phyloP scores from a whole-genome alignment of 345 rosid genomes.

The Diplotaxis tenuifolia region DNA sequence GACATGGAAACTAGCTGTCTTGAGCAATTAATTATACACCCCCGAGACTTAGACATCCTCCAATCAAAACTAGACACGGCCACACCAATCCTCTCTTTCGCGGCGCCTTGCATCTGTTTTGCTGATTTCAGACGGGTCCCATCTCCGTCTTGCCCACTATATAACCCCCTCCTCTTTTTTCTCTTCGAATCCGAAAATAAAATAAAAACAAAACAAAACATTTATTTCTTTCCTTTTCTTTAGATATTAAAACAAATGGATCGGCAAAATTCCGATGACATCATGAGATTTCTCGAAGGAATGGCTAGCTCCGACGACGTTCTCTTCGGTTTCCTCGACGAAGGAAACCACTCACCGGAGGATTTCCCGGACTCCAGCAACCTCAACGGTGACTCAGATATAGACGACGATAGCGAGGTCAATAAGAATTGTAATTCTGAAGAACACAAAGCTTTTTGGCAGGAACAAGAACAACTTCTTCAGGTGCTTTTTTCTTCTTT shows the following conservation, averaged over 20 bases:
- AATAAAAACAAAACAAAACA: background rate
- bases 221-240: slow-evolving; percentile 10
- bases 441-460: slow-evolving; percentile 64
- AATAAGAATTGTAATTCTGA: slow-evolving; percentile 34
- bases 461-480: slow-evolving; percentile 61
- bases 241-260: slow-evolving; percentile 9
- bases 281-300: slow-evolving; percentile 50
- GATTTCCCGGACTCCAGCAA: slow-evolving; percentile 21
- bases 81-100: slow-evolving; percentile 23
- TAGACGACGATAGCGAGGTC: slow-evolving; percentile 27
- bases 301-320: slow-evolving; percentile 54
- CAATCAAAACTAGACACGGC: slow-evolving; percentile 38
- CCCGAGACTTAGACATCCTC: background rate
- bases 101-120: slow-evolving; percentile 60
- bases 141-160: slow-evolving; percentile 3
- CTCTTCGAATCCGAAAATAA: too few species aligned
- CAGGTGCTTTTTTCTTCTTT: slow-evolving; percentile 47
- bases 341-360: slow-evolving; percentile 31
- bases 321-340: slow-evolving; percentile 58
- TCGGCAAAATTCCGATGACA: slow-evolving; percentile 48
- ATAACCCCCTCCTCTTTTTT: too few species aligned
- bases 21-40: slow-evolving; percentile 24
- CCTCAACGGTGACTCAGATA: slow-evolving; percentile 18
- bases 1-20: slow-evolving; percentile 53
- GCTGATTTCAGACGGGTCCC: slow-evolving; percentile 36